A percentile compares a stretch with the other conserved stretches of the same genome.
Conservation (phyloP, 1,284 basidiomycete species). For the Thelephora terrestris region DNA sequence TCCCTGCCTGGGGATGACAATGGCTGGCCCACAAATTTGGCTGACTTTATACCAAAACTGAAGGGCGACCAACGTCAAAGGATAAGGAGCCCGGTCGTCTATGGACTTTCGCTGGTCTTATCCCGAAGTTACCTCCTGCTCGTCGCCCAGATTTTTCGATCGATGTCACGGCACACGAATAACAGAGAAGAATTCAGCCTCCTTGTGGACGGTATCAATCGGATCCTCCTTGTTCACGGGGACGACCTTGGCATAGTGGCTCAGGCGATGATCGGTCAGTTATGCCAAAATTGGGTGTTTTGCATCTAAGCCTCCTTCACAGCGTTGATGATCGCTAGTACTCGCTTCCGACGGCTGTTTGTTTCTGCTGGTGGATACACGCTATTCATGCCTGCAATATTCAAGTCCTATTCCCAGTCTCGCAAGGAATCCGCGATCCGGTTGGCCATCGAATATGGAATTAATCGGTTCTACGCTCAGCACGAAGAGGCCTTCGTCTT, state of each 20-base stretch:
- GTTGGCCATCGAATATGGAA: conserved; percentile 62
- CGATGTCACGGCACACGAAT: conserved; percentile 67
- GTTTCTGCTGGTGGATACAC: conserved; percentile 62
- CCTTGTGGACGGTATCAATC: conserved; percentile 61
- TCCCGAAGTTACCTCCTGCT: conserved; percentile 64
- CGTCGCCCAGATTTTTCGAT: conserved; percentile 61
- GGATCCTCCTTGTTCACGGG: conserved; percentile 55
- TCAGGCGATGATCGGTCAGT: conserved; percentile 59
- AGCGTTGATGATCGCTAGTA: conserved; percentile 63
- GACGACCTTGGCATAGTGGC: conserved; percentile 63
- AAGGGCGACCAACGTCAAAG: conserved; percentile 6
- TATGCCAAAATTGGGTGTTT: background rate
- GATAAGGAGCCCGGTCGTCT: conserved; percentile 13
- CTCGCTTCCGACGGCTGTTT: conserved; percentile 69
- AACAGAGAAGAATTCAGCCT: conserved; percentile 63
- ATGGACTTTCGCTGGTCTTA: conserved; percentile 45
- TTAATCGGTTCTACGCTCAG: conserved; percentile 64
- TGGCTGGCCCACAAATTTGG: conserved; percentile 29
- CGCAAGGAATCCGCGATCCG: conserved; percentile 45
- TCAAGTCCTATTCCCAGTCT: conserved; percentile 58
- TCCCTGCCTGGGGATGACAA: conserved; percentile 38
- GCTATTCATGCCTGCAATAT: conserved; percentile 59
- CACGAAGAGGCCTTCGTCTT: conserved; percentile 72
- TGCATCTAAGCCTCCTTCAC: conserved; percentile 2
- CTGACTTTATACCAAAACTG: conserved; percentile 27